Evolutionary conservation across 1,284 basidiomycete species (phyloP).

Genomic region (Takashimella tepidaria): DNA sequence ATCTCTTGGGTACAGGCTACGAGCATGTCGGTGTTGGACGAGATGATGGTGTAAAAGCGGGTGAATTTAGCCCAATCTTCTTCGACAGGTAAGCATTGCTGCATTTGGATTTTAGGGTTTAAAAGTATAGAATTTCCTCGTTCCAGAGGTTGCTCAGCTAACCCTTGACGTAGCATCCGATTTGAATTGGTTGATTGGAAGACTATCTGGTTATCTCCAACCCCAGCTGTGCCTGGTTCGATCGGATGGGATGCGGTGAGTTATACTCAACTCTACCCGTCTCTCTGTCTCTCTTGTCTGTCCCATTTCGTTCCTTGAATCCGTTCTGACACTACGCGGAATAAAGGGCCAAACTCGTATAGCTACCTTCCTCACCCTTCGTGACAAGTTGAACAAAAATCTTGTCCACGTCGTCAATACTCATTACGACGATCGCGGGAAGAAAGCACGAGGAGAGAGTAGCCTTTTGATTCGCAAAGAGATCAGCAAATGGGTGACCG

Average conservation of each 20-base stretch:
- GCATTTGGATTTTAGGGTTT: too few species aligned
- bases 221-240: slow-evolving; percentile 34
- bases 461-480: slow-evolving; percentile 37
- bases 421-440: slow-evolving; percentile 44
- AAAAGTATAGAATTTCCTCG: too few species aligned
- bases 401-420: slow-evolving; percentile 44
- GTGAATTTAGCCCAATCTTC: slow-evolving; percentile 64
- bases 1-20: slow-evolving; percentile 54
- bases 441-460: slow-evolving; percentile 30
- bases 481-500: slow-evolving; percentile 27
- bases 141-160: too few species aligned
- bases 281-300: not conserved
- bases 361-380: slow-evolving; percentile 38
- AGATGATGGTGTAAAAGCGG: slow-evolving; percentile 56
- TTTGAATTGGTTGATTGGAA: slow-evolving; percentile 31
- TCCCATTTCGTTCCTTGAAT: not conserved
- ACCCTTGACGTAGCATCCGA: slow-evolving; percentile 4
- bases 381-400: slow-evolving; percentile 4
- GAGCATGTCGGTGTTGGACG: slow-evolving; percentile 62
- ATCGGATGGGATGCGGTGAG: slow-evolving; percentile 47
- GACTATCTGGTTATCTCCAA: slow-evolving; percentile 41
- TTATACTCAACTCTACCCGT: slow-evolving; percentile 1
- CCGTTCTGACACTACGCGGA: slow-evolving; percentile 1
- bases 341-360: slow-evolving; percentile 42
- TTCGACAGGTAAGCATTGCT: slow-evolving; percentile 52